Evolutionary conservation across 176 grass and related monocot species (phyloP).

Genomic region (Lolium multiflorum): DNA sequence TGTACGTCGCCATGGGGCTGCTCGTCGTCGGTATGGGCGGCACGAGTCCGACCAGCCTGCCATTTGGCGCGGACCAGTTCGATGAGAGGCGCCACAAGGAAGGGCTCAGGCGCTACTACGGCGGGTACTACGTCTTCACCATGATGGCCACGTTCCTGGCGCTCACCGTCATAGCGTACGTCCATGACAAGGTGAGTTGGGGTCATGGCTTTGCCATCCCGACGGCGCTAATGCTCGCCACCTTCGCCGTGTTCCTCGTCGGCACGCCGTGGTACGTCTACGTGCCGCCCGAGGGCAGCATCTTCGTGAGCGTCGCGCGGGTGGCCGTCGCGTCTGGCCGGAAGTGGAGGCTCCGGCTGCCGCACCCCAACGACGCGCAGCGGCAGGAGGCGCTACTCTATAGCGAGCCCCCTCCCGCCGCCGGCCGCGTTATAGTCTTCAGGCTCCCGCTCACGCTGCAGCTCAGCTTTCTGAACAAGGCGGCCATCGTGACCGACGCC

Average conservation of each 20-base stretch:
- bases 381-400: conserved; percentile 41
- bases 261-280: conserved; percentile 32
- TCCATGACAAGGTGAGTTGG: conserved; percentile 50
- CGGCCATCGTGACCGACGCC: conserved; percentile 49
- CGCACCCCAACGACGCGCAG: conserved; percentile 18
- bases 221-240: conserved; percentile 30
- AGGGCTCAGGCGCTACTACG: conserved; percentile 40
- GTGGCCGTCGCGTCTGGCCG: conserved; percentile 44
- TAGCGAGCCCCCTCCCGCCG: neutral
- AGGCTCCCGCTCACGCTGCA: conserved; percentile 41
- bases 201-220: conserved; percentile 48
- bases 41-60: conserved; percentile 36
- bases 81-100: conserved; percentile 31
- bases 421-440: neutral
- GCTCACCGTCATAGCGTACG: conserved; percentile 38
- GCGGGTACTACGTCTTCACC: conserved; percentile 40
- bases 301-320: conserved; percentile 49
- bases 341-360: conserved; percentile 48
- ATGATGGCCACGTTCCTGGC: conserved; percentile 19
- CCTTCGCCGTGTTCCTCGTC: conserved; percentile 38
- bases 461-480: conserved; percentile 58
- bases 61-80: conserved; percentile 61
- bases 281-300: conserved; percentile 51
- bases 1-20: conserved; percentile 45
- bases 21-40: conserved; percentile 23